Conservation (phyloP, 2,329 filamentous ascomycete species). For the Colletotrichum destructivum region DNA sequence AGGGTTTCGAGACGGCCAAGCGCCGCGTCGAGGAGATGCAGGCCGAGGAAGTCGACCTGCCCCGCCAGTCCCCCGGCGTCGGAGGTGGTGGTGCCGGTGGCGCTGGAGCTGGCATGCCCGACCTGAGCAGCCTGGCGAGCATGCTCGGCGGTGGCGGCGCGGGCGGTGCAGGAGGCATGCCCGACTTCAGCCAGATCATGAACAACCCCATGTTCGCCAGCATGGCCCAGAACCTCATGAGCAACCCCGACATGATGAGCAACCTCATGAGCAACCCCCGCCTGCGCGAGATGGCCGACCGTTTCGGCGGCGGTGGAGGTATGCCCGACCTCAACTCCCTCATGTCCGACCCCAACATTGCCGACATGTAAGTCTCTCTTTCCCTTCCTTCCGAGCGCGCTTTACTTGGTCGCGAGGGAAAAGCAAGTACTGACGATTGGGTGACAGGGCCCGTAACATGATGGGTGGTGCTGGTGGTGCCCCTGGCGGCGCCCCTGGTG, state of each 20-base stretch:
- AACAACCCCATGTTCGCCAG: conserved; percentile 97
- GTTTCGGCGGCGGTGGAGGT: conserved; percentile 82
- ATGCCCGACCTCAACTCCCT: conserved; percentile 89
- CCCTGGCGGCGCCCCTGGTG: conserved; percentile 43
- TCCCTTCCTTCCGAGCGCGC: neutral
- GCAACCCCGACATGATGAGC: conserved; percentile 91
- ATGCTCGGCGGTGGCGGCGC: conserved; percentile 78
- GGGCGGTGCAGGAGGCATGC: conserved; percentile 81
- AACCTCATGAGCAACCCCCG: conserved; percentile 96
- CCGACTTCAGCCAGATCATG: conserved; percentile 90
- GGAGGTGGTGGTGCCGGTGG: conserved; percentile 56
- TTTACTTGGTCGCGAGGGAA: neutral
- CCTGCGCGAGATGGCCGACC: conserved; percentile 88
- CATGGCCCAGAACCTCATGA: conserved; percentile 98
- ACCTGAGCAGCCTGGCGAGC: conserved; percentile 78
- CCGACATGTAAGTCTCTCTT: conserved; percentile 83
- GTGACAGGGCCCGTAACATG: conserved; percentile 61
- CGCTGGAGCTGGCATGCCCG: conserved; percentile 76
- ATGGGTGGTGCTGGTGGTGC: conserved; percentile 57
- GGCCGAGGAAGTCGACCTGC: conserved; percentile 62
- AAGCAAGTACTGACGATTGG: conserved; percentile 4
- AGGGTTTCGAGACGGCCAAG: conserved; percentile 95
- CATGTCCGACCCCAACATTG: conserved; percentile 94
- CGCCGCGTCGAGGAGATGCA: conserved; percentile 87
- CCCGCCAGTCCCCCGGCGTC: conserved; percentile 53